Conservation (phyloP, 192 early-diverging fungal genomes). For the Coemansia sp. region DNA sequence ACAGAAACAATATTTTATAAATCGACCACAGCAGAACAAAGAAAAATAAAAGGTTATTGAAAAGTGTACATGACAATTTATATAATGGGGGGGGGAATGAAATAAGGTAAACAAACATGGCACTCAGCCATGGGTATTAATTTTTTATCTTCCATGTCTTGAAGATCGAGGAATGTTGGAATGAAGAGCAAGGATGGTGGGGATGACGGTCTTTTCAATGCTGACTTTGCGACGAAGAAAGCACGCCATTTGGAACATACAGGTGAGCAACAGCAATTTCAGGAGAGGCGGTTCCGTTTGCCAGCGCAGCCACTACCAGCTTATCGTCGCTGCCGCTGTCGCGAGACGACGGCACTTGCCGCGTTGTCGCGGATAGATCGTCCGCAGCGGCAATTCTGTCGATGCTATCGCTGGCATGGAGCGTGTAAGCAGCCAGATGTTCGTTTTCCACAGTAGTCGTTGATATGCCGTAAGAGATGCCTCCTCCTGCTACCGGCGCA, state of each 20-base stretch:
- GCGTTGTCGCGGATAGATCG: conserved; percentile 7
- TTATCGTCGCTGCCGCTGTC: not conserved
- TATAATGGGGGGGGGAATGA: no score
- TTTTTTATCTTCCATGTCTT: not conserved
- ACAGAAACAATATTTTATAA: no score
- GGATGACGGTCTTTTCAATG: conserved; percentile 2
- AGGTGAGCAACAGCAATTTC: conserved; percentile 9
- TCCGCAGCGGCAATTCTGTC: not conserved
- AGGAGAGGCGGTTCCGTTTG: not conserved
- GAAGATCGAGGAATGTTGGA: not conserved
- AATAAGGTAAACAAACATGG: not conserved
- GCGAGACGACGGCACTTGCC: not conserved
- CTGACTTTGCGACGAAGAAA: conserved; percentile 34
- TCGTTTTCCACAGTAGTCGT: conserved; percentile 13
- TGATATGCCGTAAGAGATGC: conserved; percentile 7
- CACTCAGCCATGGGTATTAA: not conserved
- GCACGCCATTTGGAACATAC: conserved; percentile 27
- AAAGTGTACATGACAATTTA: no score
- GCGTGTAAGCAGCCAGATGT: conserved; percentile 39
- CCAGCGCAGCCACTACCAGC: not conserved
- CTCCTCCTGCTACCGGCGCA: not conserved
- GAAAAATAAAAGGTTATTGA: no score
- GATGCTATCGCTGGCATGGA: conserved; percentile 24
- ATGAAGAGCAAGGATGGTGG: not conserved
- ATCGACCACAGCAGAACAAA: no score